Base-by-base conservation (phyloP, 805 yeast genomes). In the Pichia occidentalis region DNA sequence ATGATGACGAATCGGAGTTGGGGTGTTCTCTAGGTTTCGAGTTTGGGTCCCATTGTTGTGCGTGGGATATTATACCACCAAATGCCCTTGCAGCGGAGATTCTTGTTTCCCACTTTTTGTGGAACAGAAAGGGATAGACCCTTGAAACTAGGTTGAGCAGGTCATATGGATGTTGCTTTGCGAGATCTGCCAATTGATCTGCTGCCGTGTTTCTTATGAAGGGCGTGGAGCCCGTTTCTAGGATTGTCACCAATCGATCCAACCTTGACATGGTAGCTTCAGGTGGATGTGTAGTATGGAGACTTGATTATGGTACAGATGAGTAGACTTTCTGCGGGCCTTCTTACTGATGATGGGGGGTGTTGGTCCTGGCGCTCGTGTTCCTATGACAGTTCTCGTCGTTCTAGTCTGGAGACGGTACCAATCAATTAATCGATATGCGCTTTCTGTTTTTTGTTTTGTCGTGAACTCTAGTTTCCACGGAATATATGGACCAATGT, bases 181-280 rank as follows among this genome's bases (percentile, higher is more conserved):
- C 97, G 26, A 94, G 70, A 49, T 90, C 97, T 5, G 95, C 85
- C 48, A 92, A 68, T 62, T 92, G 99, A 53, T 90, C 96, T 2
- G 97, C 97, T 1, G 98, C 99, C 8, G 96, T 85, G 54, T 85
- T 86, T 48, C 97, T 73, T 30, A 92, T 92, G 56, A 86, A 83
- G 27, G 85, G 85, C 5, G 97, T 86, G 10, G 96, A 85, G 9
- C 98, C 98, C 1, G 97, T 85, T 61, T 94, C 98, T 47, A 92
- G 65, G 29, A 75, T 49, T 9, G 56, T 53, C 24, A 60, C 66
- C 37, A 61, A 52, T 29, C 66, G 45, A 30, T 61, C 66, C 33
- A 61, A 48, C 40, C 66, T 51, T 6, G 64, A 59, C 64, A 59
- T 58, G 22, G 25, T 6, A 16, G 28, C n/a, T 8, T 6, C 16